Base-by-base conservation (phyloP, 306 rosid species). In the Castanea crenata region DNA sequence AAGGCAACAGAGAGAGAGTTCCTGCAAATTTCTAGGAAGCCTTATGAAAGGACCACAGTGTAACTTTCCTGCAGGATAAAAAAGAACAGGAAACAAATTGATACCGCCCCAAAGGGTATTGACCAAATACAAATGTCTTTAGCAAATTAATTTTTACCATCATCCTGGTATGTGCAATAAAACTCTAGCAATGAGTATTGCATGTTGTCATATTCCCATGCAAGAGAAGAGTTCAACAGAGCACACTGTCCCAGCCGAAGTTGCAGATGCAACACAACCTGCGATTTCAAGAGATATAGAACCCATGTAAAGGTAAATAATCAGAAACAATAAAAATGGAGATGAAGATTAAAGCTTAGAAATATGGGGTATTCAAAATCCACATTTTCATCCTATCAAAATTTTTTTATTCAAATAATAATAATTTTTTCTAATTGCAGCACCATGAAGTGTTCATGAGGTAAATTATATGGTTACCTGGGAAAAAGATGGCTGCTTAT, bases 21-120 rank as follows among this genome's bases (percentile, higher is more conserved):
- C 96, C 82, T 95, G 98, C 74, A 80, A 86, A 75, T 91, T 92
- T 79, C 76, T 88, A 74, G 97, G 90, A 86, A 95, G 96, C 82
- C 81, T 83, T 81, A 86, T 78, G 78, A 95, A 95, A 62, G 98
- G 98, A 77, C 98, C 96, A 67, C 79, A 89, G 70, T 67, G 51
- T 65, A 79, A 73, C 56, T 76, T 77, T 79, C 89, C 99, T 91
- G 91, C 86, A 87, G 86, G 74, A 84, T 23, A 57, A 81, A 75
- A 52, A 83, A 27, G 46, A 27, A 67, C 76, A 58, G 41, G 85
- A 69, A 67, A 70, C 65, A 44, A 65, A 79, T 81, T 70, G 38
- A 41, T 74, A 55, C 73, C 31, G 57, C 44, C 52, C 14, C 52
- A 55, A 52, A 32, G 35, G 15, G 44, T 62, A 35, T 27, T 61